These are phyloP conservation scores for Notholithocarpus densiflorus DNA, from an alignment of 306 rosid genomes.

Conservation along the genomic window DNA sequence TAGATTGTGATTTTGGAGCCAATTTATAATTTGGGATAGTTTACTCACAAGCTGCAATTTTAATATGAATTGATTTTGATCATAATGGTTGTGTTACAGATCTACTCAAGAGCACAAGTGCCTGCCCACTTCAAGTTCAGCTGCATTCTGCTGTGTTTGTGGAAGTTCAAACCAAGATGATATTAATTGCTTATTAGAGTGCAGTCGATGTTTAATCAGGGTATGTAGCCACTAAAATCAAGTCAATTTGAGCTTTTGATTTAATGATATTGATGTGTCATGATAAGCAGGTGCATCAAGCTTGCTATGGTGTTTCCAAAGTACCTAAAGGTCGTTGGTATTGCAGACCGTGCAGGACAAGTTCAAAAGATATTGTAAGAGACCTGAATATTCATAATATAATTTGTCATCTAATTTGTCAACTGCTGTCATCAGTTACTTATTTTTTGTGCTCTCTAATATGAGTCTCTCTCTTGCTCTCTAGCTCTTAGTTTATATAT, in stretches of 20 bases:
- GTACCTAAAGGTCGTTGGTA: slow-evolving; percentile 56
- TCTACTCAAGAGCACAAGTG: slow-evolving; percentile 32
- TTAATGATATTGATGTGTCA: slow-evolving; percentile 13
- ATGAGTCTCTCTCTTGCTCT: background rate
- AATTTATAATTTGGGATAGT: background rate
- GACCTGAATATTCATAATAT: background rate
- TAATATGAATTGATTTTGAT: background rate
- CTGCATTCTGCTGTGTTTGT: slow-evolving; percentile 59
- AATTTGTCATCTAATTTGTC: background rate
- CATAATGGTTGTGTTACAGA: slow-evolving; percentile 34
- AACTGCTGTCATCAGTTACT: background rate
- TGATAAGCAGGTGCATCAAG: slow-evolving; percentile 62
- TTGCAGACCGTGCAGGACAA: slow-evolving; percentile 63
- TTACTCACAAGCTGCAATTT: background rate
- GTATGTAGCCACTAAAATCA: slow-evolving; percentile 33
- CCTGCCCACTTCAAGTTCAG: slow-evolving; percentile 33
- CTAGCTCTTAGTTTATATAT: background rate
- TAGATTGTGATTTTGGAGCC: background rate
- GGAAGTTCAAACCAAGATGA: slow-evolving; percentile 54
- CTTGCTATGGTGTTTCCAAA: slow-evolving; percentile 61
- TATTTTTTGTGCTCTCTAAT: background rate
- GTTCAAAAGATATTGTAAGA: slow-evolving; percentile 49
- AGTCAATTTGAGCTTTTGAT: slow-evolving; percentile 19
- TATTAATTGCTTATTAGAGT: slow-evolving; percentile 49
- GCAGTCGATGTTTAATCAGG: slow-evolving; percentile 44